Evolutionary conservation across 768 basidiomycete genomes (phyloP).

Genomic region (Psilocybe azurescens): DNA sequence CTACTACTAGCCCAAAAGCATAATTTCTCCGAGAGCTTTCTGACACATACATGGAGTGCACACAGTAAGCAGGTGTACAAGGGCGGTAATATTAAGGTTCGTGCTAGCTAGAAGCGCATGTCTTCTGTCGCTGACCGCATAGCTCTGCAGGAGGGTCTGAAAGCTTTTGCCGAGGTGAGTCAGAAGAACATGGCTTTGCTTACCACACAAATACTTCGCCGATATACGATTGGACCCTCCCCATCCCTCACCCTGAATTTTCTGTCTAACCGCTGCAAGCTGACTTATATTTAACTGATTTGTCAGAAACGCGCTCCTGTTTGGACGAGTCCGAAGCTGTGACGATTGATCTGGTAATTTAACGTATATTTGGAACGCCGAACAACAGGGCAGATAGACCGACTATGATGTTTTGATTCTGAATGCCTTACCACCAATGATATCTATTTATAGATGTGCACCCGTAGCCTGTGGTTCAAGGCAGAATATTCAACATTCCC

Average conservation of each 20-base stretch:
- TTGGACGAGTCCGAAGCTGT: constrained; percentile 68
- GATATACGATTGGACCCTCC: background rate
- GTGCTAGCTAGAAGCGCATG: background rate
- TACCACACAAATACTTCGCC: background rate
- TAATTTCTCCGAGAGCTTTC: constrained; percentile 56
- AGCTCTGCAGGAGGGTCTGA: constrained; percentile 63
- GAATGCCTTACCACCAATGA: background rate
- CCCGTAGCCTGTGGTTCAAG: no score
- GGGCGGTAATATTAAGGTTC: constrained; percentile 68
- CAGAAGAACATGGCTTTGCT: background rate
- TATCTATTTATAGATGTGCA: background rate
- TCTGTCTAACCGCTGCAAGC: background rate
- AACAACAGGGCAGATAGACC: background rate
- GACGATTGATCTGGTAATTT: background rate
- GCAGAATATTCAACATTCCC: no score
- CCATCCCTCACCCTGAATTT: background rate
- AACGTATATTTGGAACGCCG: background rate
- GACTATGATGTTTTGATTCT: background rate
- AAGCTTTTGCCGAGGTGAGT: constrained; percentile 69
- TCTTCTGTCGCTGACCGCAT: constrained; percentile 6
- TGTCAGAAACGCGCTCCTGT: constrained; percentile 47
- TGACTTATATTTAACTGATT: background rate
- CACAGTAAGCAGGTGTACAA: constrained; percentile 59
- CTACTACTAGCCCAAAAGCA: constrained; percentile 60
- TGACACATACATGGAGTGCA: constrained; percentile 47